Conservation (phyloP, 164 flowering plant species). For the Chloranthus sessilifolius region DNA sequence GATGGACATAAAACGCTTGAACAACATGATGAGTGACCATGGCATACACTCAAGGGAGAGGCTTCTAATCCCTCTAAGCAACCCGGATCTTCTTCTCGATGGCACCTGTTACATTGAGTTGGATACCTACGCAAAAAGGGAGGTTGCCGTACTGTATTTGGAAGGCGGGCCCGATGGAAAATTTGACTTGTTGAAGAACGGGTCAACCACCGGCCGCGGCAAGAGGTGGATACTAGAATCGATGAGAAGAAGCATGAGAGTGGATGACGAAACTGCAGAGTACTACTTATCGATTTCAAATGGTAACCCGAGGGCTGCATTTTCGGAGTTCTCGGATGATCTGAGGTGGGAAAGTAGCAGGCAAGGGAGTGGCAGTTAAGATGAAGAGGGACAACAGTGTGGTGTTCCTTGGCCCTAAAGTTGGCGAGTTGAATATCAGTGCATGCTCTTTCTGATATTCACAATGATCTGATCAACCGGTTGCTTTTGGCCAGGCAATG, state of each 20-base stretch:
- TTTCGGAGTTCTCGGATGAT: constrained; percentile 68
- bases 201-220: constrained; percentile 35
- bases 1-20: constrained; percentile 83
- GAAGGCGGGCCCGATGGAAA: constrained; percentile 55
- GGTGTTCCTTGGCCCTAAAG: no score
- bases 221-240: constrained; percentile 66
- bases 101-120: constrained; percentile 84
- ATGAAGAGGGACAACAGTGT: no score
- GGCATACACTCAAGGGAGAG: constrained; percentile 93
- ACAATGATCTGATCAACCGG: no score
- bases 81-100: constrained; percentile 54
- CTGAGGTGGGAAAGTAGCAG: constrained; percentile 78
- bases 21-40: constrained; percentile 99
- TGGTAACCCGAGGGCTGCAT: constrained; percentile 85
- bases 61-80: constrained; percentile 72
- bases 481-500: no score
- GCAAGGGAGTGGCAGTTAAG: no score
- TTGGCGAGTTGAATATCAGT: no score
- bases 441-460: no score
- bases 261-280: constrained; percentile 84
- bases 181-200: constrained; percentile 15
- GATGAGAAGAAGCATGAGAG: constrained; percentile 82
- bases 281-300: constrained; percentile 79
- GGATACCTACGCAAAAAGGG: constrained; percentile 75
- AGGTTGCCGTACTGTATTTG: constrained; percentile 81